Evolutionary conservation across 768 basidiomycete species (phyloP), one percentile per base, ranked within the genome.

Genomic region (Boletus bicolor): DNA sequence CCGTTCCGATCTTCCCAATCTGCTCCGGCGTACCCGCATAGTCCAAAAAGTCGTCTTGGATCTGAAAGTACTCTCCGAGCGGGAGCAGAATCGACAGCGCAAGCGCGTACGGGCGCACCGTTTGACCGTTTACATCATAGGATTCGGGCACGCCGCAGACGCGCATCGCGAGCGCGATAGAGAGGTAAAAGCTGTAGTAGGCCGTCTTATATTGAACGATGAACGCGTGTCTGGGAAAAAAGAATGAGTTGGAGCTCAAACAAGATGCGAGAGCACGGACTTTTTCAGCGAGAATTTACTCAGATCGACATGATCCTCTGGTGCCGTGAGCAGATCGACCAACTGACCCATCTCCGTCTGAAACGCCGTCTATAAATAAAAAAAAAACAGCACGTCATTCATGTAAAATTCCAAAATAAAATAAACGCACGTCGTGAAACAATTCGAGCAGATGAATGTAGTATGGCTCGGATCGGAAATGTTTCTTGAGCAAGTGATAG

Each of bases 191-290:
- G 32, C 93, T 97, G 75, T 98, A 99, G 76, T 82, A 96, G 0
- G 96, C 91, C 30, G 96, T 98, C 76, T 99, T 99, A 84, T 94
- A 98, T 59, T 92, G 81, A 51, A 98, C 96, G 70, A 98, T 98
- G 54, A 91, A 82, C 57, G 83, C 82, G 69, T 98, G 93, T 69
- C 93, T 95, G 80, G 43, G 4, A 9, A 8, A 32, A 32, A 24
- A 24, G 21, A 24, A 24, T 24, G 21, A 1, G 21, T 24, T 24
- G 21, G 21, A 24, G 21, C 21, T 24, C 21, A 24, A 24, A 3
- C 1, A 24, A 24, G 21, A 24, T 24, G 21, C 28, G 28, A 11
- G 32, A 32, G 2, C 2, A 32, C 48, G 0, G 0, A 58, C 57
- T 89, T 91, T 55, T 89, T 78, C 19, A 96, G 78, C 5, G 91